A percentile compares a stretch with the other conserved stretches of the same genome.
phyloP scores from a whole-genome alignment of 2,329 filamentous ascomycete genomes.

The Epichloe aotearoae region DNA sequence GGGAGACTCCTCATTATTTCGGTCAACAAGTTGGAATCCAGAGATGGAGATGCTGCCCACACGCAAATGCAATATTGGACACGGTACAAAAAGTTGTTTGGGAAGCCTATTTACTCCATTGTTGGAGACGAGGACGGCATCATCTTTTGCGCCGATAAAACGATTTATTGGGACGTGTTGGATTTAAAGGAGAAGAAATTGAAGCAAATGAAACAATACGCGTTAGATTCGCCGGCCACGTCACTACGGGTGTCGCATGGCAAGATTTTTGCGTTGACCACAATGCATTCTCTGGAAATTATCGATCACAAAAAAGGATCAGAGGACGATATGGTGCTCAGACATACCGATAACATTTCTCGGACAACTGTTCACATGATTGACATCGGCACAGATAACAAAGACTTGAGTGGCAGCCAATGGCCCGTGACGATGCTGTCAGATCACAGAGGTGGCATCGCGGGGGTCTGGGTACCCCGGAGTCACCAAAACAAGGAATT shows the following conservation, averaged over 20 bases:
- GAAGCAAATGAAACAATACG: conserved; percentile 29
- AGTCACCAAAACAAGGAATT: conserved; percentile 27
- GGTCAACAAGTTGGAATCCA: conserved; percentile 19
- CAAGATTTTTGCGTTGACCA: conserved; percentile 38
- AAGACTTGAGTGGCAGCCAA: conserved; percentile 11
- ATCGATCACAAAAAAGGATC: conserved; percentile 32
- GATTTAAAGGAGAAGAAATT: conserved; percentile 38
- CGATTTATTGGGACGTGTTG: conserved; percentile 43
- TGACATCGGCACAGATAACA: conserved; percentile 23
- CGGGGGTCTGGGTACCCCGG: conserved; percentile 38
- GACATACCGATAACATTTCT: conserved; percentile 33
- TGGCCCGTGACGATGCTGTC: conserved; percentile 34
- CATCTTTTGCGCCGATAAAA: conserved; percentile 40
- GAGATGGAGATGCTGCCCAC: conserved; percentile 7
- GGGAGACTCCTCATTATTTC: conserved; percentile 45
- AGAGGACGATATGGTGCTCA: conserved; percentile 22
- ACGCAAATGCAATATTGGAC: conserved; percentile 36
- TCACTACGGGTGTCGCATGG: conserved; percentile 33
- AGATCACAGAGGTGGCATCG: conserved; percentile 32
- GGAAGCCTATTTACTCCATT: conserved; percentile 41
- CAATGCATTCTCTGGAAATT: conserved; percentile 40
- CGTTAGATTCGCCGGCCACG: conserved; percentile 39
- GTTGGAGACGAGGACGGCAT: conserved; percentile 41
- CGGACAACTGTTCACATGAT: conserved; percentile 33
- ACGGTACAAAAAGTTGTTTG: conserved; percentile 32